These are phyloP conservation scores for Graphilbum fragrans DNA, from an alignment of 2,329 filamentous ascomycete genomes.

Conservation along the genomic window DNA sequence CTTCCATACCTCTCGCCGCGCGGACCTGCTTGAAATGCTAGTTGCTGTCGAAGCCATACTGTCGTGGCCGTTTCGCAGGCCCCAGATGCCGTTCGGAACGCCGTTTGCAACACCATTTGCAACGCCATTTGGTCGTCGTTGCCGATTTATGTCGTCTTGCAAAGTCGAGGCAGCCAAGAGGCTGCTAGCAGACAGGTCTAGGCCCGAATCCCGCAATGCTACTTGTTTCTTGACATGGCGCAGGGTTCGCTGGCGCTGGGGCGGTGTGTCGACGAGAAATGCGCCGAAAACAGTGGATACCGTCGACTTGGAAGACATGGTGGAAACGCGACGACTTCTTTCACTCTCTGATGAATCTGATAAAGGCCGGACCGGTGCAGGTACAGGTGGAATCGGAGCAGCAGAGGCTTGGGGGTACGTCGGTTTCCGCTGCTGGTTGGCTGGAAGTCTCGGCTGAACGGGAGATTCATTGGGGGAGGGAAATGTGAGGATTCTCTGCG, in stretches of 20 bases:
- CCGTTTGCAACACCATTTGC: no score
- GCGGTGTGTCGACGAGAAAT: conserved; percentile 38
- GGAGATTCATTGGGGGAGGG: conserved; percentile 22
- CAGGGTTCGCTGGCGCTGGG: conserved; percentile 39
- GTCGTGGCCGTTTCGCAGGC: conserved; percentile 23
- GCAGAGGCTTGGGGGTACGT: conserved; percentile 1
- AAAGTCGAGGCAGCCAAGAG: conserved; percentile 29
- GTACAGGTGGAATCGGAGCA: conserved; percentile 5
- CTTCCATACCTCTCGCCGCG: conserved; percentile 46
- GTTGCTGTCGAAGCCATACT: conserved; percentile 38
- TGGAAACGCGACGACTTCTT: conserved; percentile 38
- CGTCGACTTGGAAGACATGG: conserved; percentile 40
- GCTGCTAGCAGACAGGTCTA: conserved; percentile 25
- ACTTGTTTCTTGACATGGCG: conserved; percentile 48
- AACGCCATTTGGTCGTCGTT: conserved; percentile 14
- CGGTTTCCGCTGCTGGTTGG: background rate
- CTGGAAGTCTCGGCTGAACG: conserved; percentile 4
- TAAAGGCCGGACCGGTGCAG: conserved; percentile 4
- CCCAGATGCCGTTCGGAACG: conserved; percentile 1
- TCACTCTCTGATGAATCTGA: conserved; percentile 27
- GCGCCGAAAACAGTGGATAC: conserved; percentile 47
- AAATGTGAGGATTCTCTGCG: conserved; percentile 26
- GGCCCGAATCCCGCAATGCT: conserved; percentile 31
- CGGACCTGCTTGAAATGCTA: conserved; percentile 37
- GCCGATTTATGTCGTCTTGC: conserved; percentile 12